Conservation (phyloP, 176 grass and related monocot species). For the Thinopyrum elongatum region DNA sequence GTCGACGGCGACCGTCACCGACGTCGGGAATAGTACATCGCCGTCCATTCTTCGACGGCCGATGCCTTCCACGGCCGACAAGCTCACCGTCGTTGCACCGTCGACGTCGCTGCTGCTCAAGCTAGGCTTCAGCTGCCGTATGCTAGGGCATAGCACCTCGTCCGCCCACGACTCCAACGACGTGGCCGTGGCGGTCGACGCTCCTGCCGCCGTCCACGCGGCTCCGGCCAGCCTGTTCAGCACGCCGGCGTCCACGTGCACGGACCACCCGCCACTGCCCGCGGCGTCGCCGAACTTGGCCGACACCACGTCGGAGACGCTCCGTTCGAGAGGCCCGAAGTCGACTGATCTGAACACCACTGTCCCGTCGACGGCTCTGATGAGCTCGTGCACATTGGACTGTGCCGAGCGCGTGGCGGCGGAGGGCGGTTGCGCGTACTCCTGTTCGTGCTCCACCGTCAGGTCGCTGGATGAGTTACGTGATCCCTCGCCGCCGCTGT, state of each 20-base stretch:
- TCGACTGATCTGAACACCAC: slow-evolving; percentile 66
- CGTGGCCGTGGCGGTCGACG: not conserved
- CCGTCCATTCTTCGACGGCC: slow-evolving; percentile 24
- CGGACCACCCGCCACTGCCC: not conserved
- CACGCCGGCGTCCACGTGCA: slow-evolving; percentile 41
- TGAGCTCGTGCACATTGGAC: slow-evolving; percentile 30
- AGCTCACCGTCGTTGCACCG: slow-evolving; percentile 26
- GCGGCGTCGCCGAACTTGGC: slow-evolving; percentile 29
- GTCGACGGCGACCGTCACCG: slow-evolving; percentile 47
- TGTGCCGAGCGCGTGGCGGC: slow-evolving; percentile 2
- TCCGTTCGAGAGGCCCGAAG: slow-evolving; percentile 41
- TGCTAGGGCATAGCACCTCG: slow-evolving; percentile 43
- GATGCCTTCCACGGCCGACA: slow-evolving; percentile 41
- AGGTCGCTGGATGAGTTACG: slow-evolving; percentile 74
- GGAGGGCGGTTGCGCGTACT: slow-evolving; percentile 16
- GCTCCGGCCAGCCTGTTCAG: slow-evolving; percentile 40
- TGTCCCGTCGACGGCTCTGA: slow-evolving; percentile 35
- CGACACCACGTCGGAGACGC: slow-evolving; percentile 42
- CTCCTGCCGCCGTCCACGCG: slow-evolving; percentile 28
- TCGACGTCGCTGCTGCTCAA: slow-evolving; percentile 30
- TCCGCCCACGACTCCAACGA: slow-evolving; percentile 54
- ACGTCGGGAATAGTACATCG: slow-evolving; percentile 35
- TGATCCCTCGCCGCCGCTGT: slow-evolving; percentile 49
- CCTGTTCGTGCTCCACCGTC: slow-evolving; percentile 65
- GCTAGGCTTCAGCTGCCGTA: slow-evolving; percentile 46